phyloP scores from a whole-genome alignment of 768 basidiomycete genomes.

The Russula olivacea region DNA sequence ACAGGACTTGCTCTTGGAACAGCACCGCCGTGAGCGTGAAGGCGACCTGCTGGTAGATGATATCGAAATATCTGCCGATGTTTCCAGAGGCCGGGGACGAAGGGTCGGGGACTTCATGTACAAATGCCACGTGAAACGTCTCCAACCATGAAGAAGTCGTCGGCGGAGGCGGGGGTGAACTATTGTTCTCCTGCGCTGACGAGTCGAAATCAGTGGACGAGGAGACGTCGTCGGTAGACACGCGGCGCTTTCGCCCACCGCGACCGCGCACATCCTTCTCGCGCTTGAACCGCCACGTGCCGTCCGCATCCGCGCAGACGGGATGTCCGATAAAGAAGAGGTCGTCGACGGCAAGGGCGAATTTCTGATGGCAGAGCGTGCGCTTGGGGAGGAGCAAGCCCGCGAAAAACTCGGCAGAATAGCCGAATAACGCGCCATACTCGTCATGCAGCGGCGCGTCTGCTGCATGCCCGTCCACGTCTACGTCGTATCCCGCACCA shows the following conservation, averaged over 20 bases:
- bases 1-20: constrained; percentile 83
- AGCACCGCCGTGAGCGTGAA: constrained; percentile 90
- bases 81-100: constrained; percentile 78
- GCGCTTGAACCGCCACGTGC: constrained; percentile 68
- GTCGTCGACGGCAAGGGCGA: constrained; percentile 87
- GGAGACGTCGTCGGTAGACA: constrained; percentile 27
- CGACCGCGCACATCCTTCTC: constrained; percentile 52
- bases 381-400: constrained; percentile 71
- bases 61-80: constrained; percentile 73
- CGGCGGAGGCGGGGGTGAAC: background rate
- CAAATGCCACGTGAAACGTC: constrained; percentile 81
- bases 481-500: constrained; percentile 30
- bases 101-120: constrained; percentile 86
- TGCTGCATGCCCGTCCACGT: constrained; percentile 26
- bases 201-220: constrained; percentile 35
- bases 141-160: constrained; percentile 47
- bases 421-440: constrained; percentile 72
- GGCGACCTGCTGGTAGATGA: constrained; percentile 82
- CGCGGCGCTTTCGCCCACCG: constrained; percentile 43
- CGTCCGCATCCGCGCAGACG: constrained; percentile 70
- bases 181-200: background rate
- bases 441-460: constrained; percentile 35
- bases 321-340: constrained; percentile 94
- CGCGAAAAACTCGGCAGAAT: constrained; percentile 75
- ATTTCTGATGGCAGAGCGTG: constrained; percentile 87